Evolutionary conservation across 2,329 filamentous ascomycete genomes (phyloP).

Genomic region (Daldinia eschscholtzii): DNA sequence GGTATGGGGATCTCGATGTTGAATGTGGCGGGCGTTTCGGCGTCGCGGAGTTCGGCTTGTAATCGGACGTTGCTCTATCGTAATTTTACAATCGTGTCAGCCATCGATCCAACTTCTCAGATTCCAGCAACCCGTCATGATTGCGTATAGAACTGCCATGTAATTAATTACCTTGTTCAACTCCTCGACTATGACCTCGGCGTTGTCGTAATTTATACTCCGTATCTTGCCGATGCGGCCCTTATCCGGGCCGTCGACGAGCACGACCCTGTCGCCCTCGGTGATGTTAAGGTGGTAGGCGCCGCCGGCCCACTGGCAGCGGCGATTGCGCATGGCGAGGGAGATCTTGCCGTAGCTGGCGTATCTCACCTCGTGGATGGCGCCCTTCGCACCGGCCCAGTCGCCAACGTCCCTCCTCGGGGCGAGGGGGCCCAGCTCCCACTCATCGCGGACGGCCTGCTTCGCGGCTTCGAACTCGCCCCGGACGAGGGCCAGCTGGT

Average conservation of each 20-base stretch:
- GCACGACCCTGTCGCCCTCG: slow-evolving; percentile 81
- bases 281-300: slow-evolving; percentile 71
- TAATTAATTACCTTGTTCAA: slow-evolving; percentile 71
- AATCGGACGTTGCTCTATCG: slow-evolving; percentile 56
- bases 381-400: slow-evolving; percentile 69
- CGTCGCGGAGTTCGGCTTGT: slow-evolving; percentile 56
- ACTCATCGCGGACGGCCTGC: slow-evolving; percentile 77
- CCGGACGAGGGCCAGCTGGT: slow-evolving; percentile 50
- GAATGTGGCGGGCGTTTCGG: slow-evolving; percentile 57
- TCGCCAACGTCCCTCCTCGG: slow-evolving; percentile 79
- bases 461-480: slow-evolving; percentile 62
- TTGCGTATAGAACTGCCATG: not conserved
- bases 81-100: slow-evolving; percentile 26
- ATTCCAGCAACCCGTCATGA: not conserved
- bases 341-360: slow-evolving; percentile 45
- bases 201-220: slow-evolving; percentile 65
- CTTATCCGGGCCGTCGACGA: slow-evolving; percentile 82
- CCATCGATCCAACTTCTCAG: not conserved
- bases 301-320: slow-evolving; percentile 67
- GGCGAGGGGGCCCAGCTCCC: slow-evolving; percentile 80
- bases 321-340: slow-evolving; percentile 52
- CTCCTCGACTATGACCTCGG: slow-evolving; percentile 71
- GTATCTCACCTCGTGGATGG: slow-evolving; percentile 58
- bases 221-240: slow-evolving; percentile 84
- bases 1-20: slow-evolving; percentile 69